phyloP scores from a whole-genome alignment of 495 filamentous ascomycete species.

The Xylaria castorea region DNA sequence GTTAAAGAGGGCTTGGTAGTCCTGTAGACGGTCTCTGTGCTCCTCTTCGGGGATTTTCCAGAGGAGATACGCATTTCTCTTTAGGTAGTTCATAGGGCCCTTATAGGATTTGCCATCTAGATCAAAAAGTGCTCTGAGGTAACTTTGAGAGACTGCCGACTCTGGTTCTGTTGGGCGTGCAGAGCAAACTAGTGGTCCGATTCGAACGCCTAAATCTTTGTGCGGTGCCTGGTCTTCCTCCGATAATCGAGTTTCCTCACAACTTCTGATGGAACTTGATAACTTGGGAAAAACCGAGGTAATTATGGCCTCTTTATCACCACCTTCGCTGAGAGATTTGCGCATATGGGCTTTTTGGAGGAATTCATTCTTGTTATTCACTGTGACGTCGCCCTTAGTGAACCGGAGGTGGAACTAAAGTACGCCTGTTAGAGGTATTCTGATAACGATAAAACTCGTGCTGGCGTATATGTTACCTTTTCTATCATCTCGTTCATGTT shows the following conservation, averaged over 20 bases:
- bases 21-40: constrained; percentile 16
- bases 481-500: constrained; percentile 70
- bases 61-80: constrained; percentile 70
- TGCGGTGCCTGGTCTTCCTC: background rate
- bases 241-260: background rate
- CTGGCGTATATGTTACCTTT: constrained; percentile 53
- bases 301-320: background rate
- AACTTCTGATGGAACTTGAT: background rate
- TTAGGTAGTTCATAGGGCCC: constrained; percentile 61
- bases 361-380: constrained; percentile 80
- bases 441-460: background rate
- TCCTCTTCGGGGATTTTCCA: constrained; percentile 43
- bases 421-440: constrained; percentile 3
- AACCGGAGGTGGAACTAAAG: constrained; percentile 78
- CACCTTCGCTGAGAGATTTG: constrained; percentile 27
- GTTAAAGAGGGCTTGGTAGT: background rate
- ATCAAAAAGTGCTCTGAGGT: constrained; percentile 61
- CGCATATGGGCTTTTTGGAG: constrained; percentile 75
- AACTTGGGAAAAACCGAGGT: constrained; percentile 8
- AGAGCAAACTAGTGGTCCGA: constrained; percentile 32
- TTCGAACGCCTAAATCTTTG: constrained; percentile 22
- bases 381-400: constrained; percentile 86
- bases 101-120: constrained; percentile 69
- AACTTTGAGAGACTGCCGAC: constrained; percentile 33
- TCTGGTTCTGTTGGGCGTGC: background rate